These are phyloP conservation scores for Neckera pumila DNA, from an alignment of 225 moss, liverwort and hornwort genomes.

Conservation along the genomic window DNA sequence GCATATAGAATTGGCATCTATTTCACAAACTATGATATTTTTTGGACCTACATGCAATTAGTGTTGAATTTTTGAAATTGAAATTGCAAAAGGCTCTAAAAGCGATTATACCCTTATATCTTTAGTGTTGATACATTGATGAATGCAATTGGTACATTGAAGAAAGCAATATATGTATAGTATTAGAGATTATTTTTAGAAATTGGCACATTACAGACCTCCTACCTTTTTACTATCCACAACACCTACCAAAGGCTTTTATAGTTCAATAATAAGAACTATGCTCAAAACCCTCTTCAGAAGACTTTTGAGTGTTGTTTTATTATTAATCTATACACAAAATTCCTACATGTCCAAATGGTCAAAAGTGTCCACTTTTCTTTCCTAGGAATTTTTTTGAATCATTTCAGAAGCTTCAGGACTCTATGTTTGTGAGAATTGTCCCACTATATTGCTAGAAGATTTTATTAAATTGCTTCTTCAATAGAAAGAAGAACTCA, in stretches of 20 bases:
- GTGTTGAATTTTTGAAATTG: not conserved
- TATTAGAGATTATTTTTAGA: not conserved
- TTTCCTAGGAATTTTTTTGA: no score
- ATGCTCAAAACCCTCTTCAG: rapidly evolving
- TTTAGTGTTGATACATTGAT: not conserved
- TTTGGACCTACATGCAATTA: not conserved
- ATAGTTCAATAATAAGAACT: not conserved
- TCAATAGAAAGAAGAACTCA: no score
- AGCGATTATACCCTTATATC: rapidly evolving
- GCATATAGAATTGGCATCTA: not conserved
- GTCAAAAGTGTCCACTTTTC: no score
- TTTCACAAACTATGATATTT: not conserved
- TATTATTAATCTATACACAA: not conserved
- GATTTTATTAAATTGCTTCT: no score
- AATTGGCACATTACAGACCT: not conserved
- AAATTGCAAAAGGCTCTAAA: not conserved
- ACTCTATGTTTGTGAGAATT: no score
- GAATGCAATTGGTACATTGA: not conserved
- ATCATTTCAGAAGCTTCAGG: no score
- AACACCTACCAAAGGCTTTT: not conserved
- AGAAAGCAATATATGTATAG: not conserved
- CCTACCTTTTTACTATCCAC: not conserved
- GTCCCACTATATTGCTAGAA: no score
- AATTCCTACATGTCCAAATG: not conserved
- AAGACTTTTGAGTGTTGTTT: not conserved